phyloP scores from a whole-genome alignment of 140 eudicot species.

The Oenanthe javanica region DNA sequence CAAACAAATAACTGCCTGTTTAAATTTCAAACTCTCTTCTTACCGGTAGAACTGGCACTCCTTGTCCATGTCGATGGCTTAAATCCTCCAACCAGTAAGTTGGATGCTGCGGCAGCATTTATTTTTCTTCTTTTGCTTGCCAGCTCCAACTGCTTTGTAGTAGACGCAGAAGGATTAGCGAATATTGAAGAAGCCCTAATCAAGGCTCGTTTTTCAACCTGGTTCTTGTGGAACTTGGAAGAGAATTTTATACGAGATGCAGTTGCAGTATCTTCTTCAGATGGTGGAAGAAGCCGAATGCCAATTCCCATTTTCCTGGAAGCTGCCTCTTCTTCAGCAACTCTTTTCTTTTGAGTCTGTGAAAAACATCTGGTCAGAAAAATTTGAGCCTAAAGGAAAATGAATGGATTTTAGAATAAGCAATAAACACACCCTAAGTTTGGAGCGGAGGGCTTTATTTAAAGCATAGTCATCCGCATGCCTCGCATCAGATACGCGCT shows the following conservation, averaged over 20 bases:
- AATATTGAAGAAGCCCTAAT: slow-evolving; percentile 56
- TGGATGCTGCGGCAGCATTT: slow-evolving; percentile 61
- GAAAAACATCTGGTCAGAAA: neutral
- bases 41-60: slow-evolving; percentile 29
- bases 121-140: slow-evolving; percentile 68
- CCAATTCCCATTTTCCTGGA: slow-evolving; percentile 68
- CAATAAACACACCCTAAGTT: slow-evolving; percentile 39
- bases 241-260: slow-evolving; percentile 56
- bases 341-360: slow-evolving; percentile 82
- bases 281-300: slow-evolving; percentile 64
- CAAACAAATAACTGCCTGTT: neutral
- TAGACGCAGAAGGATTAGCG: slow-evolving; percentile 25
- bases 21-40: slow-evolving; percentile 16
- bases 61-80: slow-evolving; percentile 72
- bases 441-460: slow-evolving; percentile 62
- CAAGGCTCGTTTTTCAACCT: slow-evolving; percentile 54
- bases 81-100: slow-evolving; percentile 52
- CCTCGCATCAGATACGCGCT: slow-evolving; percentile 48
- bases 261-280: slow-evolving; percentile 58
- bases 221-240: slow-evolving; percentile 39
- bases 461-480: slow-evolving; percentile 33
- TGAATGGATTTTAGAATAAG: neutral
- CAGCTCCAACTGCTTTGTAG: slow-evolving; percentile 50
- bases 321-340: slow-evolving; percentile 70
- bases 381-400: neutral